Percentiles rank a stretch among this genome's conserved stretches.
Conservation (phyloP, 2,329 filamentous ascomycete genomes). For the Cladophialophora yegresii region DNA sequence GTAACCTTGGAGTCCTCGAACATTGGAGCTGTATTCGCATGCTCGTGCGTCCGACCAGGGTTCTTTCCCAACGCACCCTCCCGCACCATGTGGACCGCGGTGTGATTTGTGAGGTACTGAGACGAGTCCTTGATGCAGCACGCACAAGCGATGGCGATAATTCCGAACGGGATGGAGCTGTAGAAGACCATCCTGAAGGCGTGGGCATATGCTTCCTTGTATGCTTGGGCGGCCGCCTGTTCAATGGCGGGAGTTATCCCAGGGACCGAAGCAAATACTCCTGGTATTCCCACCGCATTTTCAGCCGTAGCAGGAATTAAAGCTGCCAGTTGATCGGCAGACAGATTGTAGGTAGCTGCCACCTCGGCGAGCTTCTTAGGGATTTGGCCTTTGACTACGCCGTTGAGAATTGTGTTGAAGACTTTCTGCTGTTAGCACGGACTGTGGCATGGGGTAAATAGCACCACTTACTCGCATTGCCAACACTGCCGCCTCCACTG, state of each 20-base stretch:
- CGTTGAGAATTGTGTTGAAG: slow-evolving; percentile 36
- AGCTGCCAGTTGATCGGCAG: slow-evolving; percentile 39
- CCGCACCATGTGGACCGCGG: slow-evolving; percentile 21
- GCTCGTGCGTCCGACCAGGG: not conserved
- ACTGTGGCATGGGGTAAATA: not conserved
- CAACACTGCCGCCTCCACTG: slow-evolving; percentile 34
- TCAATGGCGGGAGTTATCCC: slow-evolving; percentile 43
- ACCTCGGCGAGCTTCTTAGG: slow-evolving; percentile 35
- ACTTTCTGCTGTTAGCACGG: slow-evolving; percentile 20
- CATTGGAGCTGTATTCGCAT: not conserved
- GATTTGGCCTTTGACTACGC: slow-evolving; percentile 15
- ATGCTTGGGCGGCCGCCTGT: slow-evolving; percentile 41
- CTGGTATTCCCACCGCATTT: slow-evolving; percentile 38
- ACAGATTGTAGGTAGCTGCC: slow-evolving; percentile 44
- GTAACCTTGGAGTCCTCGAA: not conserved
- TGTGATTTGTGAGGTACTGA: slow-evolving; percentile 26
- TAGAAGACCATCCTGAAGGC: slow-evolving; percentile 50
- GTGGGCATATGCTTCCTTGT: slow-evolving; percentile 48
- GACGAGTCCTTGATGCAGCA: slow-evolving; percentile 21
- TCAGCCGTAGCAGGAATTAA: slow-evolving; percentile 43
- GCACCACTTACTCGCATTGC: slow-evolving; percentile 22
- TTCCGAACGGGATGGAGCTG: slow-evolving; percentile 32
- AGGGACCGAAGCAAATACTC: slow-evolving; percentile 38
- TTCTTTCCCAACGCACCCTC: slow-evolving; percentile 19
- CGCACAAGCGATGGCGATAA: slow-evolving; percentile 27